A percentile compares a stretch with the other conserved stretches of the same genome.
Evolutionary conservation across 148 eudicot genomes (phyloP).

Genomic region (Cornus controversa): DNA sequence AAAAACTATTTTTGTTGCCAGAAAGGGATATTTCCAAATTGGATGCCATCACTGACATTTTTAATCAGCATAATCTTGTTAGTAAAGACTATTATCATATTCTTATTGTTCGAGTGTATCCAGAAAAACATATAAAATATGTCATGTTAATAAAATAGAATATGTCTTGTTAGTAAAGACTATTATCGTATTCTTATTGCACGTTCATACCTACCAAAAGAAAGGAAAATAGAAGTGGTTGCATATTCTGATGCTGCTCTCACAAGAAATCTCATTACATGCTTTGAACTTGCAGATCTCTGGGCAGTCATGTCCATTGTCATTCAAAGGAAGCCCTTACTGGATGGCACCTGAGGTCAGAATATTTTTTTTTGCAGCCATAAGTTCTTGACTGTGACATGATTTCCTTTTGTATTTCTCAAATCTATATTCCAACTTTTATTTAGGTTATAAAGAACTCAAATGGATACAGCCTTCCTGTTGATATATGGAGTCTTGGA

Average conservation of each 20-base stretch:
- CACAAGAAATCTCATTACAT: background rate
- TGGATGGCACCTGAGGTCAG: conserved; percentile 72
- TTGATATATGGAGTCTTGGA: conserved; percentile 96
- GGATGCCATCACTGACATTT: background rate
- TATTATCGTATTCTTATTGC: background rate
- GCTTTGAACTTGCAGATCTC: conserved; percentile 37
- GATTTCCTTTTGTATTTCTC: background rate
- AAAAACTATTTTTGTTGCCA: background rate
- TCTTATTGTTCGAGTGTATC: background rate
- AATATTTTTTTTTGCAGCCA: background rate
- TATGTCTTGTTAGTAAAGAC: background rate
- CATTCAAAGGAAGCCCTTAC: conserved; percentile 57
- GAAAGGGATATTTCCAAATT: background rate
- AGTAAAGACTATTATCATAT: background rate
- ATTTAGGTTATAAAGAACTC: conserved; percentile 78
- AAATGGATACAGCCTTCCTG: conserved; percentile 75
- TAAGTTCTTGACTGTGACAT: background rate
- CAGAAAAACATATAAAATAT: too few species aligned
- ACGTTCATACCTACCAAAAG: too few species aligned
- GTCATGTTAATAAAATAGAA: too few species aligned
- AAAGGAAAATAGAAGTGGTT: background rate
- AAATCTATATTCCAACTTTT: conserved; percentile 7
- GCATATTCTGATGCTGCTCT: background rate
- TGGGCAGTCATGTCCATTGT: conserved; percentile 54
- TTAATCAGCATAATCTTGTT: background rate